Evolutionary conservation across 257 asterid species (phyloP).

Genomic region (Nicotiana knightiana): DNA sequence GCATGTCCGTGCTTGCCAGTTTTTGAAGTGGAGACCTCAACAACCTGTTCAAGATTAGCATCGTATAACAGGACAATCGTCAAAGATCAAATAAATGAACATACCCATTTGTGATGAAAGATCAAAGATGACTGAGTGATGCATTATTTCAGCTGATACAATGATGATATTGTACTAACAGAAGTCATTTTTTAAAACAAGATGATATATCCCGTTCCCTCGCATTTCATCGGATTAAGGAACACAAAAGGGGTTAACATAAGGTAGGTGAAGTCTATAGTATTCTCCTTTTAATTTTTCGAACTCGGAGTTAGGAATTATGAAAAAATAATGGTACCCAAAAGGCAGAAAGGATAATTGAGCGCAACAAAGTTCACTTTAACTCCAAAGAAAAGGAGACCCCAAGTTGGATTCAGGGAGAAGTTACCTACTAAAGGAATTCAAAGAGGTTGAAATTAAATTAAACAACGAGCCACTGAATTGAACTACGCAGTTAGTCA

Average conservation of each 20-base stretch:
- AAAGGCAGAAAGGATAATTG: background rate
- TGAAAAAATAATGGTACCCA: background rate
- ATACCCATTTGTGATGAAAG: background rate
- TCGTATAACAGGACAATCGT: background rate
- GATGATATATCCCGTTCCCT: background rate
- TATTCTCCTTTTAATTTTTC: background rate
- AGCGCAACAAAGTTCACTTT: background rate
- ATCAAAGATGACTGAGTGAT: background rate
- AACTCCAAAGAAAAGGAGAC: background rate
- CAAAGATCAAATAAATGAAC: background rate
- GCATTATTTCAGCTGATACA: background rate
- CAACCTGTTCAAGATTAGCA: constrained; percentile 34
- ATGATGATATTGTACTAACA: background rate
- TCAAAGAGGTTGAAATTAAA: background rate
- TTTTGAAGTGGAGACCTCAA: constrained; percentile 64
- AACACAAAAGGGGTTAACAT: background rate
- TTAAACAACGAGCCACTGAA: background rate
- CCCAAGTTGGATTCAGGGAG: background rate
- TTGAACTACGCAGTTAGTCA: background rate
- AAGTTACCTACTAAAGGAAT: background rate
- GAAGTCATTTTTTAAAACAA: background rate
- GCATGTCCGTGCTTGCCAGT: constrained; percentile 75
- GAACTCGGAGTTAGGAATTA: background rate
- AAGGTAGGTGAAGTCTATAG: background rate
- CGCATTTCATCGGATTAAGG: background rate